Percentiles rank a stretch among this genome's conserved stretches.
phyloP scores from a whole-genome alignment of 257 asterid genomes.

The Mitragyna speciosa region DNA sequence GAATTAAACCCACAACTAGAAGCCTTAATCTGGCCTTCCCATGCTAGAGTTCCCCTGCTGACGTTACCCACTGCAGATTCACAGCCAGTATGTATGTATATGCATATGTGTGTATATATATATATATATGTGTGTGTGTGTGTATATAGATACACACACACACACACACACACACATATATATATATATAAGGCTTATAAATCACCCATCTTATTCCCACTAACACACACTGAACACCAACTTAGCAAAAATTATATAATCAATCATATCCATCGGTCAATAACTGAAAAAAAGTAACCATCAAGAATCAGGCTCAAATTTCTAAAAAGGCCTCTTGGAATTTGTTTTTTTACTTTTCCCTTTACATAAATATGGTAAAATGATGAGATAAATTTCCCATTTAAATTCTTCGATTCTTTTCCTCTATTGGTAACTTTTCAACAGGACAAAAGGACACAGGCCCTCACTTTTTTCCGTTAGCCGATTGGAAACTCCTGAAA shows the following conservation, averaged over 20 bases:
- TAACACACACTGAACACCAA: conserved; percentile 6
- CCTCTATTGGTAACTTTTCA: conserved; percentile 36
- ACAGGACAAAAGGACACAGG: conserved; percentile 52
- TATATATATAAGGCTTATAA: too few species aligned
- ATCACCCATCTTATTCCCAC: not conserved
- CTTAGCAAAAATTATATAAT: not conserved
- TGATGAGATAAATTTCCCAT: conserved; percentile 22
- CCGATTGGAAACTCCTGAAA: conserved; percentile 26
- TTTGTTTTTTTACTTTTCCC: not conserved
- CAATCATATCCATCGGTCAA: conserved; percentile 9
- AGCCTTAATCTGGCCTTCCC: conserved; percentile 29
- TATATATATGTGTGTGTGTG: too few species aligned
- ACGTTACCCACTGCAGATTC: conserved; percentile 74
- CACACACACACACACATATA: too few species aligned
- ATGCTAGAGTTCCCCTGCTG: conserved; percentile 55
- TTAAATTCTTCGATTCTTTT: conserved; percentile 24
- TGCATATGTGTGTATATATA: too few species aligned
- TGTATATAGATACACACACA: too few species aligned
- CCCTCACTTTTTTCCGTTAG: conserved; percentile 31
- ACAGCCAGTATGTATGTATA: too few species aligned
- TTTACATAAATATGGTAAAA: conserved; percentile 21
- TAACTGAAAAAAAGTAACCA: conserved; percentile 2
- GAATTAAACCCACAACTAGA: conserved; percentile 17
- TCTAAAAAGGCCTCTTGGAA: conserved; percentile 31
- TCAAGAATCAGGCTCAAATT: conserved; percentile 32